phyloP scores from a whole-genome alignment of 495 filamentous ascomycete species.

The Aeminium ludgeri region DNA sequence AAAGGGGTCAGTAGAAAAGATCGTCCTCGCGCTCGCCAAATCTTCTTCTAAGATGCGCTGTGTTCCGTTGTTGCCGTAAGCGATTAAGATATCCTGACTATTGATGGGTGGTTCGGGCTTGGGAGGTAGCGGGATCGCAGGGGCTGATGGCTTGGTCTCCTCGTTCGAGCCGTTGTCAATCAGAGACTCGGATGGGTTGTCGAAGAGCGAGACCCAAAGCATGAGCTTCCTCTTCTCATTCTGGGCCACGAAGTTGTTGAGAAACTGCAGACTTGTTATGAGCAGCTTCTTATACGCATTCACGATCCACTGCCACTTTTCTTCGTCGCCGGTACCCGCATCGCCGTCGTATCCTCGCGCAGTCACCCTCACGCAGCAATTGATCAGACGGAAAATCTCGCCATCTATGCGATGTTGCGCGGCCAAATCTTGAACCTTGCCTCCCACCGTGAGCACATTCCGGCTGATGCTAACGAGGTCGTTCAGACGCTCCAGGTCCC shows the following conservation, averaged over 20 bases:
- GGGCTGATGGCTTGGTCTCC: not conserved
- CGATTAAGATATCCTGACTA: conserved; percentile 6
- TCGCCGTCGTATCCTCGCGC: conserved; percentile 82
- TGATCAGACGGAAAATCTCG: conserved; percentile 66
- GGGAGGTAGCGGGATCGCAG: not conserved
- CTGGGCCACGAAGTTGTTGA: conserved; percentile 81
- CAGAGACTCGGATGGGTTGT: conserved; percentile 19
- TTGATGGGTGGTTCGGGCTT: conserved; percentile 5
- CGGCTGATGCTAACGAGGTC: conserved; percentile 69
- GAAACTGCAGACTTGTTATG: conserved; percentile 74
- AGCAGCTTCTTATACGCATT: conserved; percentile 65
- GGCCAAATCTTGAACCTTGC: conserved; percentile 73
- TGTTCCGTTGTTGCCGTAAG: conserved; percentile 5
- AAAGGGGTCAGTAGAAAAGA: no score
- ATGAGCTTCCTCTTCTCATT: conserved; percentile 84
- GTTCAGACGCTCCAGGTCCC: conserved; percentile 70
- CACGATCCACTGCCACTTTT: conserved; percentile 52
- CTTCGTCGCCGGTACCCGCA: conserved; percentile 43
- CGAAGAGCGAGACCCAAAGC: conserved; percentile 77
- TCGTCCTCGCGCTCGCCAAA: no score
- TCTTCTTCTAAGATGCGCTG: not conserved
- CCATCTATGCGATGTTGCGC: conserved; percentile 62
- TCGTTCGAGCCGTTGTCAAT: not conserved
- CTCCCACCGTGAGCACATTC: conserved; percentile 68
- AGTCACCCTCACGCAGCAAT: conserved; percentile 71